Conservation (phyloP, 768 basidiomycete species). For the Rhodosporidiobolus sp. region DNA sequence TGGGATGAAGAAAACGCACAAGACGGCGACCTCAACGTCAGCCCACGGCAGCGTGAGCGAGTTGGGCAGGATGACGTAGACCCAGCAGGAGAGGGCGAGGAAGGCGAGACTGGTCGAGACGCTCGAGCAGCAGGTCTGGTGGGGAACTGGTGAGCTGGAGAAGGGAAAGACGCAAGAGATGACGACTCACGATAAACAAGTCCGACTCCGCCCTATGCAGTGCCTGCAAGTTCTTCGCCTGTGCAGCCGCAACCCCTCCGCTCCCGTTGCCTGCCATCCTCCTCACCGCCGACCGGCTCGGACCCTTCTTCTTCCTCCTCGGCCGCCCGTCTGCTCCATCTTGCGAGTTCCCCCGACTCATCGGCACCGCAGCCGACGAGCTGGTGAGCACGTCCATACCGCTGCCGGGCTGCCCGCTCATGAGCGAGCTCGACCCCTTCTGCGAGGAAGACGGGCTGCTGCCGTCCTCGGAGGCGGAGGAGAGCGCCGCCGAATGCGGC, state of each 20-base stretch:
- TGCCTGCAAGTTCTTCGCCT: neutral
- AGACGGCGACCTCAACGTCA: neutral
- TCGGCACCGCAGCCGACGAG: no score
- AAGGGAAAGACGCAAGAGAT: neutral
- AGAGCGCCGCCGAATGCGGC: neutral
- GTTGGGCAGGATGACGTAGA: neutral
- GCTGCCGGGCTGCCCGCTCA: no score
- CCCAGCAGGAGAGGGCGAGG: neutral
- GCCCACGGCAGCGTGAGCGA: neutral
- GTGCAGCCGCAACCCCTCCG: neutral
- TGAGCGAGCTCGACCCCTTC: neutral
- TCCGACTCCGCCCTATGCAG: constrained; percentile 8
- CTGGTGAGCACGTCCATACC: no score
- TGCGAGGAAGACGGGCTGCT: neutral
- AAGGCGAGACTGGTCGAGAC: neutral
- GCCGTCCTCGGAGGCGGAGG: neutral
- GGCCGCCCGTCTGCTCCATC: no score
- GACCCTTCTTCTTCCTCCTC: neutral
- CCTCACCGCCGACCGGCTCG: neutral
- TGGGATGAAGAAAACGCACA: neutral
- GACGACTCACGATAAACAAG: constrained; percentile 4
- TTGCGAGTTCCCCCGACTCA: no score
- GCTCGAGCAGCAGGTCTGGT: constrained; percentile 2
- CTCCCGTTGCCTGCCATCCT: neutral
- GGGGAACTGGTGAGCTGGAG: neutral